Evolutionary conservation across 768 basidiomycete genomes (phyloP).

Genomic region (Boletus reticulatus): DNA sequence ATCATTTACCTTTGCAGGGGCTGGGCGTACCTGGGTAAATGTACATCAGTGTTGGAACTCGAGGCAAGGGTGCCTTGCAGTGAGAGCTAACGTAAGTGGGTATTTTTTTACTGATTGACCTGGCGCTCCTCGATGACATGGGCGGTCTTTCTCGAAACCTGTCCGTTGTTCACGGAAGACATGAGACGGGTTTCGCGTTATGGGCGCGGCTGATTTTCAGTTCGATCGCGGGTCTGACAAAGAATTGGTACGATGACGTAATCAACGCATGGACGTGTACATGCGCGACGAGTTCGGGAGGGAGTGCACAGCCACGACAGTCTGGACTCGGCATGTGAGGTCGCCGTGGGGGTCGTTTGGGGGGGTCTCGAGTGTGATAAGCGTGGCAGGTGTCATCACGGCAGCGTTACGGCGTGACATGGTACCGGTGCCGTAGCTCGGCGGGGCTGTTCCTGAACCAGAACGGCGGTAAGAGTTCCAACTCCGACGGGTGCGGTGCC

Average conservation of each 20-base stretch:
- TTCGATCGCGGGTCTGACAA: not conserved
- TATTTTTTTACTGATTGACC: no score
- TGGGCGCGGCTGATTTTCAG: no score
- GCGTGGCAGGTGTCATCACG: slow-evolving; percentile 14
- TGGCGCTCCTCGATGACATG: not conserved
- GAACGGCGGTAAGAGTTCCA: slow-evolving; percentile 14
- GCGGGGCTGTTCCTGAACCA: slow-evolving; percentile 36
- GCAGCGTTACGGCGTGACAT: slow-evolving; percentile 23
- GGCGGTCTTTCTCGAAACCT: no score
- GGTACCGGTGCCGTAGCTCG: slow-evolving; percentile 36
- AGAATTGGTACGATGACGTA: not conserved
- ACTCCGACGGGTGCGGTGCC: slow-evolving; percentile 36
- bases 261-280: not conserved
- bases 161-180: no score
- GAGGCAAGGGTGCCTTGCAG: not conserved
- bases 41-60: not conserved
- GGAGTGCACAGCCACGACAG: not conserved
- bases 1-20: slow-evolving; percentile 18
- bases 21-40: not conserved
- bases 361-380: slow-evolving; percentile 23
- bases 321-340: not conserved
- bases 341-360: slow-evolving; percentile 17
- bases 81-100: not conserved
- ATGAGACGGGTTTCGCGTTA: no score
- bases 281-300: slow-evolving; percentile 9